Percentiles rank a stretch among this genome's conserved stretches.
Evolutionary conservation across 148 eudicot species (phyloP).

Genomic region (Rhododendron henanense): DNA sequence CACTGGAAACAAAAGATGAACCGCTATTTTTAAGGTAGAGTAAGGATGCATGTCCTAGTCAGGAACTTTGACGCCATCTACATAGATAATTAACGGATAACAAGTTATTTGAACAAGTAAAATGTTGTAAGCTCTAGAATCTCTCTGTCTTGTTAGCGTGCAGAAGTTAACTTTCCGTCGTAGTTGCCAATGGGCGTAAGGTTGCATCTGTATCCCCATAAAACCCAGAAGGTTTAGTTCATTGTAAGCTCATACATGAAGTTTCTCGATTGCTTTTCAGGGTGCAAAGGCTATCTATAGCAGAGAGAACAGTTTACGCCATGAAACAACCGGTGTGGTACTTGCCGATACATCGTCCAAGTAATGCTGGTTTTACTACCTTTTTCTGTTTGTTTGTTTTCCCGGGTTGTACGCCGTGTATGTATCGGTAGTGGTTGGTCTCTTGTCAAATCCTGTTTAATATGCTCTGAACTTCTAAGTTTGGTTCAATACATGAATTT

Average conservation of each 20-base stretch:
- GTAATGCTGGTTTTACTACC: constrained; percentile 14
- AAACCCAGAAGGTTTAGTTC: too few relatives aligned
- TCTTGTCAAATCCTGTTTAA: constrained; percentile 4
- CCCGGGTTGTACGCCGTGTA: neutral
- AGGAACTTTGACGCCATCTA: neutral
- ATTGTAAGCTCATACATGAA: neutral
- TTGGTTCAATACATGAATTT: neutral
- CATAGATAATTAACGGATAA: neutral
- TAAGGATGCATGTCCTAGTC: neutral
- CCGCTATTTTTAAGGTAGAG: neutral
- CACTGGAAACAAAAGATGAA: neutral
- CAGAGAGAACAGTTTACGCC: constrained; percentile 67
- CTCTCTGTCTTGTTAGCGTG: neutral
- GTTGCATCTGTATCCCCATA: neutral
- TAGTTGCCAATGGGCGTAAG: neutral
- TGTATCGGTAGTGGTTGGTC: neutral
- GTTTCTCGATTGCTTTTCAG: constrained; percentile 30
- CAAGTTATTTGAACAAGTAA: neutral
- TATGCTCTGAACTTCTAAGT: neutral
- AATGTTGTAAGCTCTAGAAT: neutral
- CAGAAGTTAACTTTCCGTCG: neutral
- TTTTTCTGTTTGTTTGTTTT: neutral
- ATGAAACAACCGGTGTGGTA: constrained; percentile 30
- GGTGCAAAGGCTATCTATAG: constrained; percentile 68
- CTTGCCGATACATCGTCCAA: constrained; percentile 35